Evolutionary conservation across 306 rosid species (phyloP), one percentile per base, ranked within the genome.

Genomic region (Dalbergia cochinchinensis): DNA sequence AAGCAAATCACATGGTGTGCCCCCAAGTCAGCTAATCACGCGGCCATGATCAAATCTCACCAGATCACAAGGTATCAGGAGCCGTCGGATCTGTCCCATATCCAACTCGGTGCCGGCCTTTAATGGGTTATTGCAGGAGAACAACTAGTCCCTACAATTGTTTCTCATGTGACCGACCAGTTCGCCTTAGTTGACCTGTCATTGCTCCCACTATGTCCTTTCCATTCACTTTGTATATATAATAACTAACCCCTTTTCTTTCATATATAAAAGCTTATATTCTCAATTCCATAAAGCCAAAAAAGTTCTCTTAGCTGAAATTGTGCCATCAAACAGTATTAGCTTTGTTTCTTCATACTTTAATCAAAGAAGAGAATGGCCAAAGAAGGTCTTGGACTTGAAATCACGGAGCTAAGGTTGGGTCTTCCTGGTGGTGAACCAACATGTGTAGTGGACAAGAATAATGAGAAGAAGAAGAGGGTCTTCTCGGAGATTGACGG

Each of bases 121-220:
- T 78, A 78, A 80, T 78, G 60, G 87, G 31, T 74, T 55, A 51
- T 75, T 45, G 71, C 2, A 85, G 71, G 73, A 86, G 86, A 88
- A 77, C 78, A 50, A 75, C 8, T 6, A 5, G 89, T 69, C 96
- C 92, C 96, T 71, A 84, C 94, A n/a, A 65, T 79, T 92, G 96
- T 82, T 87, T 81, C 87, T 93, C 96, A 83, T 89, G 84, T 89
- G 88, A 87, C 91, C 92, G 90, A 93, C 97, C 94, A 83, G 41
- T 73, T 61, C 67, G 20, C 87, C 87, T 47, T 63, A 47, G 47
- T 89, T 87, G 90, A 89, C 88, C 93, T 87, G 90, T 87, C 91
- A 71, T 83, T 86, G 89, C 84, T 79, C 83, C 88, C 87, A 78
- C 83, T 14, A 55, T 84, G 74, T 76, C 11, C 71, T 57, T 55